A percentile compares a stretch with the other conserved stretches of the same genome.
These are phyloP conservation scores for Alternaria angustiovoidea DNA, from an alignment of 2,329 filamentous ascomycete species.

Conservation along the genomic window DNA sequence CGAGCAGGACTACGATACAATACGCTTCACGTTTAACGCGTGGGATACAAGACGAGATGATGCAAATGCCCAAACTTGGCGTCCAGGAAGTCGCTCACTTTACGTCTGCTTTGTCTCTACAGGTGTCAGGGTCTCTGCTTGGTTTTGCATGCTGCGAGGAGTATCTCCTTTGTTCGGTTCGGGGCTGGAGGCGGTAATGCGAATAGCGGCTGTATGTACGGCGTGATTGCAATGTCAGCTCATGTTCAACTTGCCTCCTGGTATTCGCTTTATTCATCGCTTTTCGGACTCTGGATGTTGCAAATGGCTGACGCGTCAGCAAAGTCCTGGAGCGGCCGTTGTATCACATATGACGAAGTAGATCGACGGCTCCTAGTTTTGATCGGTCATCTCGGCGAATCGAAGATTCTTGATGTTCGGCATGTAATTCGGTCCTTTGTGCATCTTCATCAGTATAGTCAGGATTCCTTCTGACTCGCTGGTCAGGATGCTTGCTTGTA, in stretches of 20 bases:
- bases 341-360: neutral
- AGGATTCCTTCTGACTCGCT: neutral
- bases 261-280: neutral
- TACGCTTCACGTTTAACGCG: conserved; percentile 17
- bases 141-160: conserved; percentile 43
- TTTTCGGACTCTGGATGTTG: neutral
- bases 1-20: conserved; percentile 20
- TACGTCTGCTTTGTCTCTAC: conserved; percentile 41
- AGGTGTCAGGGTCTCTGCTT: conserved; percentile 35
- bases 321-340: neutral
- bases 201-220: conserved; percentile 40
- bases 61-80: conserved; percentile 42
- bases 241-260: conserved; percentile 1
- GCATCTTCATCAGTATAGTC: neutral
- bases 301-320: conserved; percentile 2
- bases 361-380: conserved; percentile 3
- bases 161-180: conserved; percentile 28
- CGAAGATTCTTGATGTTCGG: neutral
- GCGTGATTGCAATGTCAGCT: conserved; percentile 27
- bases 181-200: conserved; percentile 39
- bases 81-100: conserved; percentile 46
- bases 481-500: neutral
- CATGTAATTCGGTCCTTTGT: neutral
- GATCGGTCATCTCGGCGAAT: neutral
- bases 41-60: conserved; percentile 36